Conservation (phyloP, 2,329 filamentous ascomycete species). For the Verticillium klebahnii region DNA sequence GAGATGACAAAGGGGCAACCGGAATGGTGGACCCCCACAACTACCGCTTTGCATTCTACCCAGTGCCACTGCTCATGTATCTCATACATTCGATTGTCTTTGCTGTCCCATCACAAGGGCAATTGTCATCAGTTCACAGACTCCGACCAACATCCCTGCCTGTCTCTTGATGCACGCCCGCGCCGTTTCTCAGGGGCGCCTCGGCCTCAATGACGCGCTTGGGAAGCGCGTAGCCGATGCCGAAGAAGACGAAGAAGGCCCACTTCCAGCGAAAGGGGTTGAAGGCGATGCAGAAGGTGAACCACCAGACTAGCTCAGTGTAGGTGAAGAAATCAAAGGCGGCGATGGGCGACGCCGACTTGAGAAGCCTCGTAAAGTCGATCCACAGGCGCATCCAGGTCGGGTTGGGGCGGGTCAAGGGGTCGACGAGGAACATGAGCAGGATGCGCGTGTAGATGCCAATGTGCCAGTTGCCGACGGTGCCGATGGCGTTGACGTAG, state of each 20-base stretch:
- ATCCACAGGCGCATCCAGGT: slow-evolving; percentile 84
- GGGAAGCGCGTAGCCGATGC: slow-evolving; percentile 64
- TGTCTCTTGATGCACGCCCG: slow-evolving; percentile 30
- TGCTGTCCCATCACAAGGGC: neutral
- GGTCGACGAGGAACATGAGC: slow-evolving; percentile 81
- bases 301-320: slow-evolving; percentile 81
- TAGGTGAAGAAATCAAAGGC: slow-evolving; percentile 92
- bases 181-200: slow-evolving; percentile 51
- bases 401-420: slow-evolving; percentile 64
- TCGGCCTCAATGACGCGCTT: slow-evolving; percentile 63
- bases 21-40: too few species aligned
- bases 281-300: slow-evolving; percentile 69
- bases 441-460: slow-evolving; percentile 84
- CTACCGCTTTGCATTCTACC: too few species aligned
- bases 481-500: slow-evolving; percentile 74
- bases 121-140: slow-evolving; percentile 16
- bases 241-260: slow-evolving; percentile 78
- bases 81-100: neutral
- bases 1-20: too few species aligned
- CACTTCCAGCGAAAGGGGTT: slow-evolving; percentile 92
- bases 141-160: slow-evolving; percentile 25
- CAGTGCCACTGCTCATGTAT: too few species aligned
- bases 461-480: slow-evolving; percentile 83
- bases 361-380: slow-evolving; percentile 72
- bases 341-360: slow-evolving; percentile 62